Percentiles rank a stretch among this genome's conserved stretches.
These are phyloP conservation scores for Leishmania aethiopica DNA, from an alignment of 208 protist genomes.

Conservation along the genomic window DNA sequence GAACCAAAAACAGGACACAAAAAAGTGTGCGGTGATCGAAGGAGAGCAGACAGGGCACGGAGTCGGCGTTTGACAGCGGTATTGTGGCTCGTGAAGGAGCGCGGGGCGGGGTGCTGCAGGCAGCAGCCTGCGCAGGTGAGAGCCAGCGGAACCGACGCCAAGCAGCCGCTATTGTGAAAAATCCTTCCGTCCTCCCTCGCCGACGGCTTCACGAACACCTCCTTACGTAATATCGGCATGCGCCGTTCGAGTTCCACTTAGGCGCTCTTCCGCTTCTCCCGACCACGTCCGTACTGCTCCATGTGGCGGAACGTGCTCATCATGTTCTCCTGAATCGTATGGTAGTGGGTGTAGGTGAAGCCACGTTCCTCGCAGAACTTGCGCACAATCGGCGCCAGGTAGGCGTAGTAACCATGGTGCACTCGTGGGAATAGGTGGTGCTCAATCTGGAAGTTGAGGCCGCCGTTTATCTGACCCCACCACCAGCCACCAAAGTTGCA, in stretches of 20 bases:
- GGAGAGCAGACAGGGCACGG: background rate
- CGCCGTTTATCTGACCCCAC: constrained; percentile 79
- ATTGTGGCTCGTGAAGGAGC: background rate
- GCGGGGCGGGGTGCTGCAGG: background rate
- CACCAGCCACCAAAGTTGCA: constrained; percentile 81
- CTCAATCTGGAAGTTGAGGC: constrained; percentile 91
- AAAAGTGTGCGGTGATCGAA: background rate
- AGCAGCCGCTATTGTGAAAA: background rate
- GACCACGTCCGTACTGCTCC: constrained; percentile 55
- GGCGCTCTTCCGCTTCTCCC: constrained; percentile 38
- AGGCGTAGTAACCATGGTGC: constrained; percentile 80
- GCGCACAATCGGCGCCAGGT: constrained; percentile 74
- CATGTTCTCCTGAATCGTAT: constrained; percentile 73
- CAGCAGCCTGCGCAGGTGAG: background rate
- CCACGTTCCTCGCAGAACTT: constrained; percentile 62
- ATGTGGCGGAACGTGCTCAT: constrained; percentile 68
- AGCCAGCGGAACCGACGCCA: background rate
- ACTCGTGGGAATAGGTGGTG: constrained; percentile 90
- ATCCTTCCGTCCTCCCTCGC: background rate
- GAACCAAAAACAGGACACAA: background rate
- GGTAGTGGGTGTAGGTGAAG: constrained; percentile 72
- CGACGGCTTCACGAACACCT: background rate
- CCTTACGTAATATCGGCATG: background rate
- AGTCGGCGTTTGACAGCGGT: background rate
- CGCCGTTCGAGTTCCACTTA: background rate